These are phyloP conservation scores for Heliamphora pulchella DNA, from an alignment of 179 eudicot species.

Conservation along the genomic window DNA sequence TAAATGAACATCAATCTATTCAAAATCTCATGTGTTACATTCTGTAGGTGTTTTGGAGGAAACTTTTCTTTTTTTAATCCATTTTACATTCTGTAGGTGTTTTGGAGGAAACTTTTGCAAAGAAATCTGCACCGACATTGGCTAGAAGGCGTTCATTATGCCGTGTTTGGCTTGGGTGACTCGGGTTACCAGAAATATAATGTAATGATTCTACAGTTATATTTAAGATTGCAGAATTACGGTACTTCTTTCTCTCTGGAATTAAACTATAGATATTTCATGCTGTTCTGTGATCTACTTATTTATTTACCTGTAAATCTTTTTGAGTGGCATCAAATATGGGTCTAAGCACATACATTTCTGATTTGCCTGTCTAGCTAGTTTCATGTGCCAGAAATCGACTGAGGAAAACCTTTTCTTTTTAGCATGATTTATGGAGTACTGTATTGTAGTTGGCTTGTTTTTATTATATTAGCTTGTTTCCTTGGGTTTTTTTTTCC, in stretches of 20 bases:
- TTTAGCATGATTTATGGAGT: background rate
- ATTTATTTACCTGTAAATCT: background rate
- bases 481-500: background rate
- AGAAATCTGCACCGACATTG: slow-evolving; percentile 51
- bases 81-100: slow-evolving; percentile 41
- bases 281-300: slow-evolving; percentile 9
- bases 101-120: slow-evolving; percentile 86
- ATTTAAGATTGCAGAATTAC: slow-evolving; percentile 34
- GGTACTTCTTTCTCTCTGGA: slow-evolving; percentile 46
- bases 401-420: background rate
- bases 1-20: background rate
- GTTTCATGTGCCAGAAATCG: background rate
- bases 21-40: background rate
- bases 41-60: slow-evolving; percentile 80
- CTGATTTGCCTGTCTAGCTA: background rate
- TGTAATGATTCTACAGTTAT: slow-evolving; percentile 52
- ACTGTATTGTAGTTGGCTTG: no score
- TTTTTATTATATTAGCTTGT: background rate
- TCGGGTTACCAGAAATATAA: slow-evolving; percentile 96
- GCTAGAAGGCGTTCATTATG: slow-evolving; percentile 70
- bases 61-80: slow-evolving; percentile 28
- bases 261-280: slow-evolving; percentile 12
- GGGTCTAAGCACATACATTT: background rate
- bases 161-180: slow-evolving; percentile 97
- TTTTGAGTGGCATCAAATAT: background rate